Evolutionary conservation across 768 basidiomycete genomes (phyloP).

Genomic region (Imleria badia): DNA sequence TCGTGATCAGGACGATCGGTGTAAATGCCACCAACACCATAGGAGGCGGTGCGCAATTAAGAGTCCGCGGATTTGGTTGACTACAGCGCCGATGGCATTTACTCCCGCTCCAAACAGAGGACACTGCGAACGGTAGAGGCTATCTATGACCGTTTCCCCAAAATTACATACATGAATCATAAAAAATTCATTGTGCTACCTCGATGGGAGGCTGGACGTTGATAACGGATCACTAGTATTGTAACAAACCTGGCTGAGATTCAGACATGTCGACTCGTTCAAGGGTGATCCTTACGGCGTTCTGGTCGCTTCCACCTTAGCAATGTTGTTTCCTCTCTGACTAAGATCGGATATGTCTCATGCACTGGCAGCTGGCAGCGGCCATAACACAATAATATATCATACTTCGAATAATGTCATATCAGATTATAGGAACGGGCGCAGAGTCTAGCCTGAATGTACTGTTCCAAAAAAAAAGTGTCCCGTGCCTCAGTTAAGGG

Average conservation of each 20-base stretch:
- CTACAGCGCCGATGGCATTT: background rate
- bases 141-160: slow-evolving; percentile 2
- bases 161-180: background rate
- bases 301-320: background rate
- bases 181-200: background rate
- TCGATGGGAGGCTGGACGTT: slow-evolving; percentile 7
- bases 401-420: slow-evolving; percentile 12
- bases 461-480: slow-evolving; percentile 3
- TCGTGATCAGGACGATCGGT: background rate
- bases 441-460: slow-evolving; percentile 10
- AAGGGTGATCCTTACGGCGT: background rate
- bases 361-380: background rate
- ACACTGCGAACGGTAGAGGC: background rate
- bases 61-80: slow-evolving; percentile 20
- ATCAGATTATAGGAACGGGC: slow-evolving; percentile 13
- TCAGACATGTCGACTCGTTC: background rate
- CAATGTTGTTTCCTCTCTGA: background rate
- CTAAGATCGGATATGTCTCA: slow-evolving; percentile 3
- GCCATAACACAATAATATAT: slow-evolving; percentile 6
- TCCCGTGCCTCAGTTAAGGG: slow-evolving; percentile 26
- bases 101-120: slow-evolving; percentile 1
- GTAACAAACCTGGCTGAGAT: background rate
- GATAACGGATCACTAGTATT: slow-evolving; percentile 5
- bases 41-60: slow-evolving; percentile 13
- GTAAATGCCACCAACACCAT: background rate